A percentile compares a stretch with the other conserved stretches of the same genome.
phyloP scores from a whole-genome alignment of 1,284 basidiomycete genomes.

The Cutaneotrichosporon mucoides region DNA sequence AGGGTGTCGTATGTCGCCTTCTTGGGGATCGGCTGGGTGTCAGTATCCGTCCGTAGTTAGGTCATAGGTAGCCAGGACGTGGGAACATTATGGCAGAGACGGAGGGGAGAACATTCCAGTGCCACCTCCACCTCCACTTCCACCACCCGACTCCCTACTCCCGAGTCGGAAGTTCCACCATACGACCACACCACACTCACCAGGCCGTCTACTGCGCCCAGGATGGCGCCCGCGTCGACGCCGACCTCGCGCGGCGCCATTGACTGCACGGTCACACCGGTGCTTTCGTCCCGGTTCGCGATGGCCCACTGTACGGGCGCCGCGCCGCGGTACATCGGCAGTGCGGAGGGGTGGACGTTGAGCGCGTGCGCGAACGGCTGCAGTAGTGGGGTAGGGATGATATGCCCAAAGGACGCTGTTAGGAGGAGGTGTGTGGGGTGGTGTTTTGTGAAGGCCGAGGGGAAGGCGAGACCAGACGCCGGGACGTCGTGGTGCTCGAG shows the following conservation, averaged over 20 bases:
- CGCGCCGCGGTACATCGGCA: constrained; percentile 84
- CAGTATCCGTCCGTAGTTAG: not conserved
- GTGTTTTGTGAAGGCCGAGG: constrained; percentile 48
- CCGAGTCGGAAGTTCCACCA: too few species aligned
- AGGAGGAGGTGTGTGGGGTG: constrained; percentile 63
- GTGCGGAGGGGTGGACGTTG: constrained; percentile 86
- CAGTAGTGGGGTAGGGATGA: constrained; percentile 67
- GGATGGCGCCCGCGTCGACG: constrained; percentile 51
- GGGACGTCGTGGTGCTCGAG: constrained; percentile 19
- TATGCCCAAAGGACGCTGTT: constrained; percentile 89
- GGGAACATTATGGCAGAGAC: too few species aligned
- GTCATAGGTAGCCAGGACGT: not conserved
- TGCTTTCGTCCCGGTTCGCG: constrained; percentile 58
- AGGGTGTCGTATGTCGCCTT: constrained; percentile 57
- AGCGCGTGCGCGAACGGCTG: constrained; percentile 68
- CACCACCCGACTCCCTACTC: not conserved
- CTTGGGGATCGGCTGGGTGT: constrained; percentile 52
- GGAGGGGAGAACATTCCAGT: not conserved
- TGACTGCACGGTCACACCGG: constrained; percentile 64
- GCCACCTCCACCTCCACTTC: not conserved
- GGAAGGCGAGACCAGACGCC: constrained; percentile 22
- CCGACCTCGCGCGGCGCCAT: constrained; percentile 38
- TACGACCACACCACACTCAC: constrained; percentile 28
- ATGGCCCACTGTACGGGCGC: constrained; percentile 88
- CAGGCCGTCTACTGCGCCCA: constrained; percentile 35